Evolutionary conservation across 495 filamentous ascomycete genomes (phyloP), one percentile per base, ranked within the genome.

Genomic region (Letharia columbiana): DNA sequence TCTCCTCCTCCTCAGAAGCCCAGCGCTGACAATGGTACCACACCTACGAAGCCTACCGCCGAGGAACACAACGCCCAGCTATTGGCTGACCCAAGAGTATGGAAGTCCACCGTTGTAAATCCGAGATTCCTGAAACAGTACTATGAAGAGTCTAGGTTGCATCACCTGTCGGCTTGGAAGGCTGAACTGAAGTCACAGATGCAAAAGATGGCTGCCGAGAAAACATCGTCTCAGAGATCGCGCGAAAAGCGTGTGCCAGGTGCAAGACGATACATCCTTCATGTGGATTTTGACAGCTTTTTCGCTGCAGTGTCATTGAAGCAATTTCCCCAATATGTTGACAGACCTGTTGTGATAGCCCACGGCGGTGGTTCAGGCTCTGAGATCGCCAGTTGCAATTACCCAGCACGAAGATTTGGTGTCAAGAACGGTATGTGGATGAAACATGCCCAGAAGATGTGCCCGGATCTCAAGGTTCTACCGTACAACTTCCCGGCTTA

Each of bases 391-490:
- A 96, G 92, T 65, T 98, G 94, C 75, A 98, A 97, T 74, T 98
- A 98, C 73, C 84, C 87, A 31, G 94, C 95, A 4, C 86, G 94
- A 33, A 81, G 83, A 31, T 92, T 84, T 70, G 94, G 92, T 0
- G 80, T 98, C 61, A 96, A 91, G 73, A 98, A 98, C 68, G 94
- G 95, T 12, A 97, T 96, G 95, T 98, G 94, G 94, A 96, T 98
- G 92, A 92, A 92, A 71, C 80, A 83, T 40, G 94, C 95, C 4
- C 80, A 87, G 68, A 86, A 92, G 67, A 77, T 91, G 17, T 98
- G 92, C 75, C 88, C 92, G 0, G 84, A 91, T 28, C 81, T 98
- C 40, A 89, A 92, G 67, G 83, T 95, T 8, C 73, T 98, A 44
- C 89, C 91, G 0, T 98, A 98, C 69, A 93, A 98, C 71, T 98